Evolutionary conservation across 345 rosid genomes (phyloP).

Genomic region (Conringia planisiliqua): DNA sequence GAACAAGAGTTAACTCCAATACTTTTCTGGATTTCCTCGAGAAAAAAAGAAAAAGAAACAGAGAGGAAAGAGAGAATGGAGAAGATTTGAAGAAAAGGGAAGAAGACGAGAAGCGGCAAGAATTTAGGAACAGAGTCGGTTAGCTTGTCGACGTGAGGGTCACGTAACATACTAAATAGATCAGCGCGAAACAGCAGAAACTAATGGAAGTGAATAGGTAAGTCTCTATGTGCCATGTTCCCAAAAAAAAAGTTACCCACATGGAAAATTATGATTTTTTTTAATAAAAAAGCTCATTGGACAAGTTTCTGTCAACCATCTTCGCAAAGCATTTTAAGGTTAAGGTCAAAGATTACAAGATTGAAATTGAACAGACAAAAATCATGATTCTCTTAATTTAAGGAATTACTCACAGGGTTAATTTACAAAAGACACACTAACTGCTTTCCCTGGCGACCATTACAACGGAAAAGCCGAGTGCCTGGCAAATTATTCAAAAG

Average conservation of each 20-base stretch:
- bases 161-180: neutral
- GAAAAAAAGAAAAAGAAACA: no score
- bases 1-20: no score
- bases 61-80: no score
- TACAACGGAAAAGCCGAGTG: conserved; percentile 11
- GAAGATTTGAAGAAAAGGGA: no score
- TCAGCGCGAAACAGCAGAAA: neutral
- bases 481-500: conserved; percentile 20
- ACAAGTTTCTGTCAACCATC: neutral
- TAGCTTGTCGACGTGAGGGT: neutral
- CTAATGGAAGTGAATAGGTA: neutral
- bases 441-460: conserved; percentile 23
- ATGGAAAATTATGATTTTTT: neutral
- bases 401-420: conserved; percentile 31
- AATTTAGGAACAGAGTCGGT: no score
- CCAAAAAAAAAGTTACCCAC: neutral
- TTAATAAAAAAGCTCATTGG: neutral
- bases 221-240: neutral
- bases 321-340: neutral
- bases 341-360: neutral
- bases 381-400: neutral
- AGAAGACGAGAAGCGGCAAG: no score
- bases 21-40: no score
- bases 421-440: conserved; percentile 26
- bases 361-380: neutral